Conservation (phyloP, 768 basidiomycete genomes). For the Dacryopinax spathularia region DNA sequence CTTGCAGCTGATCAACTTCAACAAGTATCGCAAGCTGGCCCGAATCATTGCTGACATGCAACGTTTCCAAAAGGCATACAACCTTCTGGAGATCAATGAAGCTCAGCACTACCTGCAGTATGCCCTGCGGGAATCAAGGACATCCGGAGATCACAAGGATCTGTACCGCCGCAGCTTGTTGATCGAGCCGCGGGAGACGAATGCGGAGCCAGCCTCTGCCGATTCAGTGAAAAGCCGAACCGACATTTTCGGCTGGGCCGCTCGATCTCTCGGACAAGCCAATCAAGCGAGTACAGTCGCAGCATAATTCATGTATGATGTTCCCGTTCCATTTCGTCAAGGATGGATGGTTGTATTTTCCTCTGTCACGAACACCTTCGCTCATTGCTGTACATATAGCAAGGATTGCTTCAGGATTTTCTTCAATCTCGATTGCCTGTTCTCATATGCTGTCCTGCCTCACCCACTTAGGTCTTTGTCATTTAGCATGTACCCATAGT, state of each 20-base stretch:
- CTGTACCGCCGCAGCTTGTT: slow-evolving; percentile 66
- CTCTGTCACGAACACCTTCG: background rate
- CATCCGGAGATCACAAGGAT: slow-evolving; percentile 71
- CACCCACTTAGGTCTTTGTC: background rate
- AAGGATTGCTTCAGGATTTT: background rate
- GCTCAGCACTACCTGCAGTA: slow-evolving; percentile 65
- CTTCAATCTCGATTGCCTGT: background rate
- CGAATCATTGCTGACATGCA: slow-evolving; percentile 73
- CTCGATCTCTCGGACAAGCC: background rate
- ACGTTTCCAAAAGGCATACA: slow-evolving; percentile 77
- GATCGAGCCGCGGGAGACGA: slow-evolving; percentile 3
- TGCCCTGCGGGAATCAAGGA: slow-evolving; percentile 56
- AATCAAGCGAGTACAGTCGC: background rate
- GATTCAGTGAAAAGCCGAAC: background rate
- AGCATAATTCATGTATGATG: background rate
- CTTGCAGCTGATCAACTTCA: slow-evolving; percentile 84
- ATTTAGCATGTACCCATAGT: background rate
- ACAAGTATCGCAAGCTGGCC: slow-evolving; percentile 86
- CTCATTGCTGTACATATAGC: background rate
- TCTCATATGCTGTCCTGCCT: background rate
- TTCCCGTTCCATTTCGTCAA: too few relatives aligned
- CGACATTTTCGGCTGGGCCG: slow-evolving; percentile 1
- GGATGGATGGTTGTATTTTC: too few relatives aligned
- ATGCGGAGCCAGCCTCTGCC: background rate
- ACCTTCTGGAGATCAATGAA: slow-evolving; percentile 77